phyloP scores from a whole-genome alignment of 2,329 filamentous ascomycete genomes.

The Colletotrichum kahawae region DNA sequence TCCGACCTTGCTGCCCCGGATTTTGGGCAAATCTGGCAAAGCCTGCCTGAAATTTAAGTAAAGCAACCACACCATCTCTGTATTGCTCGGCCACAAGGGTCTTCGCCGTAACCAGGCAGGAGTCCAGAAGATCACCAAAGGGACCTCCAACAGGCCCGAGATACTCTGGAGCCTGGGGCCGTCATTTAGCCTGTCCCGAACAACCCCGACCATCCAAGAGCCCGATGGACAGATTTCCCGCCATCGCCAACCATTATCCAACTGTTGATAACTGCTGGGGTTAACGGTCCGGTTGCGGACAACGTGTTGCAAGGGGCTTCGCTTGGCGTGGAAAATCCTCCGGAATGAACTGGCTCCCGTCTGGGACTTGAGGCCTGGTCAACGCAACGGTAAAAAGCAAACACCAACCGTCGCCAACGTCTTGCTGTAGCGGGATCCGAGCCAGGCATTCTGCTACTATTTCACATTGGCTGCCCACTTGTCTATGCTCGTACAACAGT shows the following conservation, averaged over 20 bases:
- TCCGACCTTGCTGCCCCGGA: conserved; percentile 23
- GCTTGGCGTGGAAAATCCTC: conserved; percentile 23
- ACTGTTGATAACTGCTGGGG: not conserved
- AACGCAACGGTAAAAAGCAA: conserved; percentile 11
- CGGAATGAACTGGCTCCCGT: not conserved
- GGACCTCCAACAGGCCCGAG: conserved; percentile 8
- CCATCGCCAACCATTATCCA: conserved; percentile 5
- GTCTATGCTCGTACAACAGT: not conserved
- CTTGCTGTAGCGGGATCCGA: not conserved
- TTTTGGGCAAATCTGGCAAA: conserved; percentile 16
- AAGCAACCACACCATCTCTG: conserved; percentile 3
- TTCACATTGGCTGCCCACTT: not conserved
- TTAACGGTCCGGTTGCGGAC: conserved; percentile 17
- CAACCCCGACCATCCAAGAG: conserved; percentile 1
- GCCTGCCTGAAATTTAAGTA: conserved; percentile 18
- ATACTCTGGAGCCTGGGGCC: not conserved
- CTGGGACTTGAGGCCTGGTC: not conserved
- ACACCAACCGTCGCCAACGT: not conserved
- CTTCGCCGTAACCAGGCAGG: conserved; percentile 20
- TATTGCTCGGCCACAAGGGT: conserved; percentile 17
- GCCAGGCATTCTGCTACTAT: not conserved
- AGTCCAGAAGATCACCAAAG: conserved; percentile 21
- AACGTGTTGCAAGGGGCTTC: not conserved
- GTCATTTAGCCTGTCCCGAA: conserved; percentile 11
- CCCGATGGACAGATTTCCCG: conserved; percentile 6